Evolutionary conservation across 2,329 filamentous ascomycete genomes (phyloP), one percentile per base, ranked within the genome.

Genomic region (Dactylellina haptotyla): DNA sequence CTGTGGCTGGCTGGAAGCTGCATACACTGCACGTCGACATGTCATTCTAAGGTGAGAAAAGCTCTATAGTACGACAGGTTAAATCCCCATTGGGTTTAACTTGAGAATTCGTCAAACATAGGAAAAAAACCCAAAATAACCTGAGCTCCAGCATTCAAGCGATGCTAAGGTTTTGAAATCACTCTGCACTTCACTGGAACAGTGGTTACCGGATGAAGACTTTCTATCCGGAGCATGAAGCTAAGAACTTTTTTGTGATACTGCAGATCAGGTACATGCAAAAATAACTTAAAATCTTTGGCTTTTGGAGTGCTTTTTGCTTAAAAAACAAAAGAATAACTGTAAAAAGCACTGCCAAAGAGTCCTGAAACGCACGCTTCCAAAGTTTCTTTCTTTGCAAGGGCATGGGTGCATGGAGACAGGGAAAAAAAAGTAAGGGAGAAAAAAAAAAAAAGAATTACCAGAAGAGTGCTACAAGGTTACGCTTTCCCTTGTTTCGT

Each of bases 181-280:
- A n/a, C n/a, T n/a, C n/a, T n/a, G 16, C 32, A 25, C 10, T 32
- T 25, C 14, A 53, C 3, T 12, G 37, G 43, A 57, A 25, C 37
- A 59, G 34, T 34, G 26, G n/a, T 16, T 23, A 54, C 12, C 37
- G 18, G 39, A 73, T 56, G 32, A 43, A 65, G 69, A 14, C 10
- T 32, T 45, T 62, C 61, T 56, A 73, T 50, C 61, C 69, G 69
- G 56, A 59, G 69, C 54, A 73, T 73, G 37, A 61, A 34, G 46
- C 45, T 28, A 39, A 56, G 48, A 48, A 23, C 16, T 37, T 30
- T n/a, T 48, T 64, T 65, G 45, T 56, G 53, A 58, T 65, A 46
- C 39, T 63, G 66, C 43, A 51, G 51, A 71, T 53, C 18, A 41
- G 54, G 32, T 63, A 63, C 39, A 23, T 26, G 46, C 39, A 46